Evolutionary conservation across 2,329 filamentous ascomycete species (phyloP), one percentile per base, ranked within the genome.

Genomic region (Pseudopithomyces maydicus): DNA sequence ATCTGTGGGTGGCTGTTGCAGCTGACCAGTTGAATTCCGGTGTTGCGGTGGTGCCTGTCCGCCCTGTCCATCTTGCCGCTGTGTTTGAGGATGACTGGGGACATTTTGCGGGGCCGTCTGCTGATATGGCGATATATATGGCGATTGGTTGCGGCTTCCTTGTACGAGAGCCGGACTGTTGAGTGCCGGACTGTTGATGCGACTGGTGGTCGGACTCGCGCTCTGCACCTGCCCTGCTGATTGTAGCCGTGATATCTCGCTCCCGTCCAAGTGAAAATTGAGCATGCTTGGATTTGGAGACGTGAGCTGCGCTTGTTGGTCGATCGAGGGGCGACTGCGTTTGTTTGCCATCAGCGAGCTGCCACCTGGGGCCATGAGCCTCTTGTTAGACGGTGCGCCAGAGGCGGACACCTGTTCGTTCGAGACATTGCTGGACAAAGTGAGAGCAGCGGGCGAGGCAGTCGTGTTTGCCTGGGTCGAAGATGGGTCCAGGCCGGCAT

Each of bases 401-500:
- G 52, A 36, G 19, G 53, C 44, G 29, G 45, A 57, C 10, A 10
- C 1, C 6, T 19, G 33, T 29, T 54, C 46, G 14, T 26, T 29
- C 1, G 38, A 48, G 7, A 19, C 19, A 35, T 26, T 22, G 8
- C 32, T 7, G 12, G 41, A 12, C 19, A 23, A 11, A 20, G 17
- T 17, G 29, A 20, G 29, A 36, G n/a, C 45, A 23, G 7, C 17
- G 10, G 23, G 29, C 6, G 15, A 6, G 7, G n/a, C 11, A 36
- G 11, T 14, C n/a, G 4, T 8, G 15, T 32, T 36, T 17, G 8
- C 32, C 29, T 6, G 15, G 12, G 29, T 35, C n/a, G 38, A 11
- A 17, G 36, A 11, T 2, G 51, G 14, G 11, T 54, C 26, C 11
- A 32, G 6, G 19, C 8, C 20, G 8, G 54, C 54, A 22, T 88